Conservation (phyloP, 164 flowering plant genomes). For the Liriodendron chinense region DNA sequence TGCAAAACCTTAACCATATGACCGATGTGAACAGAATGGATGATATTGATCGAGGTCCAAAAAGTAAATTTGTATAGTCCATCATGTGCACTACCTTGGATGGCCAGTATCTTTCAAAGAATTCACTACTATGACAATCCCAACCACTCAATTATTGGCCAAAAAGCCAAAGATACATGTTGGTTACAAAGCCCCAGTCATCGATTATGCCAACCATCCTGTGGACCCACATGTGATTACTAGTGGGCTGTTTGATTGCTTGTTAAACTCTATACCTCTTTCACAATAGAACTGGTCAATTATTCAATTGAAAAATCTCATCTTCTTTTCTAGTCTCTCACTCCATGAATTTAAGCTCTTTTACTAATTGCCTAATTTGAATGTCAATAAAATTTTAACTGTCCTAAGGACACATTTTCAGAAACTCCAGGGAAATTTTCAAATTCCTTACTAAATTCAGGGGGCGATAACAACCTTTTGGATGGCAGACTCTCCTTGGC, state of each 20-base stretch:
- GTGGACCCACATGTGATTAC: not conserved
- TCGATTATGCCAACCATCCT: not conserved
- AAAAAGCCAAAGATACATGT: not conserved
- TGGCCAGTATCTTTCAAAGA: no score
- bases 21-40: no score
- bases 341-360: not conserved
- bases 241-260: not conserved
- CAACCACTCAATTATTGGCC: not conserved
- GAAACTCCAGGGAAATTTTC: not conserved
- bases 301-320: no score
- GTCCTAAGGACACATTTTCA: not conserved
- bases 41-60: no score
- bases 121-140: not conserved
- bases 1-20: no score
- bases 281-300: not conserved
- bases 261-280: not conserved
- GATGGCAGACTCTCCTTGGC: conserved; percentile 80
- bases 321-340: not conserved
- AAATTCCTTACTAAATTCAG: not conserved
- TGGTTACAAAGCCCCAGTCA: not conserved
- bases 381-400: not conserved
- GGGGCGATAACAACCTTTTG: conserved; percentile 34
- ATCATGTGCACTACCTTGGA: no score
- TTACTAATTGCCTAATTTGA: no score
- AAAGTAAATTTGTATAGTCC: no score